Evolutionary conservation across 108 stramenopile species (phyloP), one percentile per base, ranked within the genome.

Genomic region (Skeletonema costatum): DNA sequence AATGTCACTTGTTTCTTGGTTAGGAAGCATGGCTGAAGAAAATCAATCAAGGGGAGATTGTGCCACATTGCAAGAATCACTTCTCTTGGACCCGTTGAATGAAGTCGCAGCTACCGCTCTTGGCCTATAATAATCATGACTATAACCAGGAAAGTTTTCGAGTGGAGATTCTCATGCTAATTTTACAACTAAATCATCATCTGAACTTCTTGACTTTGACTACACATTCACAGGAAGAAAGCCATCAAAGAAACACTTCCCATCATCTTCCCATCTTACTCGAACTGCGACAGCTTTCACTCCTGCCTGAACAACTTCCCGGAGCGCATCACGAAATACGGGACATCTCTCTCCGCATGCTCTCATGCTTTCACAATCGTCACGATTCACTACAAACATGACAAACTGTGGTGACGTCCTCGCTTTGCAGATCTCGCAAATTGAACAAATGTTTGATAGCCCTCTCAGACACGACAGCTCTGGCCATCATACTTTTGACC

Each of bases 361-460:
- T 48, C 84, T 51, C 16, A 85, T 58, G 33, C 74, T 76, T 32
- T 77, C 65, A 62, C 84, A 85, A 66, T 85, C 84, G 0, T 41
- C 56, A 7, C 84, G 73, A 68, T 81, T 81, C 5, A 85, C 64
- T 39, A 80, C 30, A 35, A 85, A 85, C 41, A 85, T 60, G 9
- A 85, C 73, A 14, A n/a, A 82, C 76, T 29, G 76, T 44, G 21
- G 79, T 81, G 2, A 75, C 73, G 1, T 75, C 59, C 9, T 77
- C 72, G 39, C 60, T 61, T 7, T 30, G 29, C 1, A 85, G 50
- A 11, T 48, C 21, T 39, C 76, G 60, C 11, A 85, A 64, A 71
- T 85, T 85, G 2, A 75, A n/a, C 38, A 85, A 42, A 71, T 85
- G 84, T 19, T 85, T 85, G 51, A 76, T 73, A 9, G 84, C 84